Evolutionary conservation across 148 eudicot genomes (phyloP).

Genomic region (Bassia scoparia): DNA sequence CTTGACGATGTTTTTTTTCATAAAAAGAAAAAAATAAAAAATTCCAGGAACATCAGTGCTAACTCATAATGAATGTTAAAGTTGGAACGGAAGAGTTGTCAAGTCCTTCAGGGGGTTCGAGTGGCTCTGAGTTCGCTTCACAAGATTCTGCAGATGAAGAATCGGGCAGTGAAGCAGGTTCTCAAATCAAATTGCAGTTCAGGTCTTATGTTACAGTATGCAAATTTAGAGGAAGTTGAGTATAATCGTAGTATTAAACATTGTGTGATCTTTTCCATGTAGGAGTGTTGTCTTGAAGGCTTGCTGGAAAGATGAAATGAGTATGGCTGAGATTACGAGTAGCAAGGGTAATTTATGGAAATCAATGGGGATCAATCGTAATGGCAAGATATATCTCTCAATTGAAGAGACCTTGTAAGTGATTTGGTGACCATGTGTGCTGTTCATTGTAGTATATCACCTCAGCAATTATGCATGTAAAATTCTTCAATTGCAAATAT

Average conservation of each 20-base stretch:
- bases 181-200: constrained; percentile 50
- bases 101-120: constrained; percentile 31
- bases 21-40: too few species aligned
- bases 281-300: constrained; percentile 57
- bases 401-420: constrained; percentile 86
- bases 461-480: too few species aligned
- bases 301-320: constrained; percentile 57
- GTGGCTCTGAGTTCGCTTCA: constrained; percentile 47
- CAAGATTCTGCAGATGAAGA: constrained; percentile 56
- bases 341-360: constrained; percentile 62
- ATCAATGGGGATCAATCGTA: constrained; percentile 65
- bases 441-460: background rate
- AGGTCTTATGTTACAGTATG: constrained; percentile 33
- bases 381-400: constrained; percentile 52
- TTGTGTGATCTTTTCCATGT: background rate
- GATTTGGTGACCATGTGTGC: background rate
- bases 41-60: background rate
- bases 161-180: constrained; percentile 33
- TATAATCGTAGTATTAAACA: background rate
- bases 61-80: background rate
- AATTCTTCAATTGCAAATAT: too few species aligned
- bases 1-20: too few species aligned
- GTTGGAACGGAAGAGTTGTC: constrained; percentile 40
- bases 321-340: constrained; percentile 76
- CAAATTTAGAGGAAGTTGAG: background rate